These are phyloP conservation scores for Pseudozyma sp. DNA, from an alignment of 1,284 basidiomycete species.

Conservation along the genomic window DNA sequence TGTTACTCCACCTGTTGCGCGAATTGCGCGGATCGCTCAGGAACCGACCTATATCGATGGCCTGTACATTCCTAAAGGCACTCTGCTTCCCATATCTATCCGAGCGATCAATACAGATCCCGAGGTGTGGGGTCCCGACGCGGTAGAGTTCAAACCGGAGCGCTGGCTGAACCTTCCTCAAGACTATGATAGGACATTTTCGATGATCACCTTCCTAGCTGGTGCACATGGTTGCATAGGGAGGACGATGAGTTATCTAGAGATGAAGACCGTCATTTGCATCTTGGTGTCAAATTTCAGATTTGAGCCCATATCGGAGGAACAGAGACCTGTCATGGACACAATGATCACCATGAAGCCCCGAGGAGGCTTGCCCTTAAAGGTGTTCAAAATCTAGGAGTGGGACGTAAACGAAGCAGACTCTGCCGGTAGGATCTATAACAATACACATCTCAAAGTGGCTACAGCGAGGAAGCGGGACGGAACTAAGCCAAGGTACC, in stretches of 20 bases:
- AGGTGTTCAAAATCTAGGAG: conserved; percentile 35
- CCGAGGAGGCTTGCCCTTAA: conserved; percentile 41
- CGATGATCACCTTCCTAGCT: conserved; percentile 57
- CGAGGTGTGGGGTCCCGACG: conserved; percentile 53
- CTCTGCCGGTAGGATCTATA: too few species aligned
- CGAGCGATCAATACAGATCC: conserved; percentile 52
- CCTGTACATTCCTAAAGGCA: conserved; percentile 50
- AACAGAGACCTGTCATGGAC: conserved; percentile 41
- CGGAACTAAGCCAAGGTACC: too few species aligned
- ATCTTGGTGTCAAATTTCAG: conserved; percentile 54
- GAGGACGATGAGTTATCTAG: conserved; percentile 53
- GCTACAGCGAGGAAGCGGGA: too few species aligned
- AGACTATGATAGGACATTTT: conserved; percentile 52
- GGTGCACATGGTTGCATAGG: conserved; percentile 61
- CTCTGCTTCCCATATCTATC: conserved; percentile 49
- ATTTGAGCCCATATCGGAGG: conserved; percentile 39
- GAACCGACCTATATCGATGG: conserved; percentile 50
- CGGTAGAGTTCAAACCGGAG: conserved; percentile 56
- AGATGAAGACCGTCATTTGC: conserved; percentile 57
- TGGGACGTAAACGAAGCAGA: too few species aligned
- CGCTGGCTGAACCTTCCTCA: conserved; percentile 56
- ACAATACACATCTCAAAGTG: too few species aligned
- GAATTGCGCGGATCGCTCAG: conserved; percentile 42
- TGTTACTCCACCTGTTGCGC: conserved; percentile 53
- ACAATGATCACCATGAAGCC: conserved; percentile 60